Conservation (phyloP, 2,329 filamentous ascomycete species). For the Cordyceps farinosa region DNA sequence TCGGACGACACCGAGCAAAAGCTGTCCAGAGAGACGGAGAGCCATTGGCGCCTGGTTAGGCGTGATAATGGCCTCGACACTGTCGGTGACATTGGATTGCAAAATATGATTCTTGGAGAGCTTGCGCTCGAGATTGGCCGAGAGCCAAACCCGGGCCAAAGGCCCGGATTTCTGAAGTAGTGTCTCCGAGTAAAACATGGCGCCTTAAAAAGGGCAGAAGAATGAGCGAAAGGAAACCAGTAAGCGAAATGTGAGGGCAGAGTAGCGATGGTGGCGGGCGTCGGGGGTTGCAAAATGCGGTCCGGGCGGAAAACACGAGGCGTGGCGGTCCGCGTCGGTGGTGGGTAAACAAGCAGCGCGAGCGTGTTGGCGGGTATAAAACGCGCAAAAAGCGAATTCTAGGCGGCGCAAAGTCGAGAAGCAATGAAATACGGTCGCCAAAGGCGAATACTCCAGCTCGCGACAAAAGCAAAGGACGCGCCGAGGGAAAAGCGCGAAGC, state of each 20-base stretch:
- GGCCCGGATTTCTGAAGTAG: conserved; percentile 95
- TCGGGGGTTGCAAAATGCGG: neutral
- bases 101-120: conserved; percentile 95
- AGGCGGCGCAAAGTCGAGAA: conserved; percentile 8
- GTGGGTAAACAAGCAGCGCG: conserved; percentile 20
- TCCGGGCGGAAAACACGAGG: conserved; percentile 14
- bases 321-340: conserved; percentile 15
- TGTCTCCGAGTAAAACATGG: conserved; percentile 97
- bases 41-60: conserved; percentile 93
- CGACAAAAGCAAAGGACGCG: conserved; percentile 26
- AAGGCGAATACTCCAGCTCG: conserved; percentile 23
- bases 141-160: conserved; percentile 95
- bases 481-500: conserved; percentile 22
- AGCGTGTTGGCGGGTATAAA: conserved; percentile 11
- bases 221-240: conserved; percentile 15
- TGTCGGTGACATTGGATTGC: conserved; percentile 90
- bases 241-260: neutral
- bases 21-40: conserved; percentile 85
- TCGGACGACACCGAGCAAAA: conserved; percentile 90
- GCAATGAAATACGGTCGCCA: conserved; percentile 23
- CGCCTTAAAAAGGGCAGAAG: conserved; percentile 29
- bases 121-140: conserved; percentile 97
- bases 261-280: conserved; percentile 2
- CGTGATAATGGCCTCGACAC: conserved; percentile 91
- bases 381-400: conserved; percentile 15